These are phyloP conservation scores for Aspergillus sp. DNA, from an alignment of 2,329 filamentous ascomycete genomes.

Conservation along the genomic window DNA sequence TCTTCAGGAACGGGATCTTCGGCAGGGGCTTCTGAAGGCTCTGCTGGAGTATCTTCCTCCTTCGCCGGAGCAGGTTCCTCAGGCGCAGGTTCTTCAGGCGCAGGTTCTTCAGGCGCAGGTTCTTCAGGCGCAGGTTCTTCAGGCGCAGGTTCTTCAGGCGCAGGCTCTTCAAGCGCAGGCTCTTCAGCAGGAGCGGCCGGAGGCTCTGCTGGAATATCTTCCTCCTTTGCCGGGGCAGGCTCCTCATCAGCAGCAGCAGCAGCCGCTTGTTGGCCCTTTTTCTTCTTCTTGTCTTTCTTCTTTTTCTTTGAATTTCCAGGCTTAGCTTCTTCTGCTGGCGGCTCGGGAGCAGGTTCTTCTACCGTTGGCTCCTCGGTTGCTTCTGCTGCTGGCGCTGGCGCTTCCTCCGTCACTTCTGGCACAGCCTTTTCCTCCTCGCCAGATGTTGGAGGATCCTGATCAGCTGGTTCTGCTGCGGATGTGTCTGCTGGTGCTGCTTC, in stretches of 20 bases:
- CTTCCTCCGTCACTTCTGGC: constrained; percentile 12
- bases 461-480: not conserved
- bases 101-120: not conserved
- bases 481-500: not conserved
- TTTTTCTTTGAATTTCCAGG: not conserved
- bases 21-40: not conserved
- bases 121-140: constrained; percentile 14
- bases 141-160: constrained; percentile 1
- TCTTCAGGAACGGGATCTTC: constrained; percentile 14
- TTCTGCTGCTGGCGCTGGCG: constrained; percentile 13
- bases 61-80: not conserved
- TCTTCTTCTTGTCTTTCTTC: not conserved
- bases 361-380: not conserved
- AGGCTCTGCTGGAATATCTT: not conserved
- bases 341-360: constrained; percentile 9
- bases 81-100: no score
- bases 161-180: constrained; percentile 9
- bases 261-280: not conserved
- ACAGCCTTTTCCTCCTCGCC: not conserved
- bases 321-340: not conserved
- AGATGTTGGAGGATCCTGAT: not conserved
- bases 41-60: not conserved
- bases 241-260: constrained; percentile 5
- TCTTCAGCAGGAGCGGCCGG: constrained; percentile 3
- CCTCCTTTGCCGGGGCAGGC: constrained; percentile 5